A percentile compares a stretch with the other conserved stretches of the same genome.
Evolutionary conservation across 768 basidiomycete species (phyloP).

Genomic region (Calvatia gigantea): DNA sequence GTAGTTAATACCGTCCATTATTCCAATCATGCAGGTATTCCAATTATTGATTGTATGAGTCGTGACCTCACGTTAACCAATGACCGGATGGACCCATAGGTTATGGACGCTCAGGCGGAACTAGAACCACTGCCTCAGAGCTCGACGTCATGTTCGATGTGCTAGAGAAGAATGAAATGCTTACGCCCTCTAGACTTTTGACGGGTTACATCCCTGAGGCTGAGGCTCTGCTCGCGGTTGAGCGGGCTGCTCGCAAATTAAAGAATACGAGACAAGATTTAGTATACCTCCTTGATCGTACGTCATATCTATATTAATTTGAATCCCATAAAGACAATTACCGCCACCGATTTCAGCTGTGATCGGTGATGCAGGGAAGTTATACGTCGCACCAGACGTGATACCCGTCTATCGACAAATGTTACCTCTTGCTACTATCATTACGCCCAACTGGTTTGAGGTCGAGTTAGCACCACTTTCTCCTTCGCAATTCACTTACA

Average conservation of each 20-base stretch:
- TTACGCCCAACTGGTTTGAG: constrained; percentile 98
- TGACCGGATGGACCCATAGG: constrained; percentile 40
- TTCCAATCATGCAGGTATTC: constrained; percentile 84
- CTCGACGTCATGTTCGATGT: constrained; percentile 69
- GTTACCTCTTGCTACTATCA: constrained; percentile 83
- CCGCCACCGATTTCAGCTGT: constrained; percentile 60
- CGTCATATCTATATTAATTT: constrained; percentile 25
- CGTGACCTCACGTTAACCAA: neutral
- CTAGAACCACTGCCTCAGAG: constrained; percentile 73
- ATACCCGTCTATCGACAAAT: constrained; percentile 82
- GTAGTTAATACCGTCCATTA: constrained; percentile 92
- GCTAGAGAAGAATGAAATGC: constrained; percentile 74
- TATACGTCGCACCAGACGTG: constrained; percentile 88
- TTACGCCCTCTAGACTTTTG: constrained; percentile 68
- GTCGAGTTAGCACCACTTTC: constrained; percentile 64
- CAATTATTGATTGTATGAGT: constrained; percentile 13
- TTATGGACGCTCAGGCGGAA: constrained; percentile 79
- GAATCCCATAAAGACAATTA: neutral
- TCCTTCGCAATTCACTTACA: constrained; percentile 24
- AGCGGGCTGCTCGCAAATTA: constrained; percentile 57
- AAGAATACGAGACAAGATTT: constrained; percentile 54
- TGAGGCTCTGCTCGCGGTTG: constrained; percentile 67
- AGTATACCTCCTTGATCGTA: constrained; percentile 91
- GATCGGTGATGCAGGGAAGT: constrained; percentile 83
- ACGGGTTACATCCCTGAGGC: constrained; percentile 92